Evolutionary conservation across 1,139 yeast genomes (phyloP), one percentile per base, ranked within the genome.

Genomic region (Suhomyces anneliseae): DNA sequence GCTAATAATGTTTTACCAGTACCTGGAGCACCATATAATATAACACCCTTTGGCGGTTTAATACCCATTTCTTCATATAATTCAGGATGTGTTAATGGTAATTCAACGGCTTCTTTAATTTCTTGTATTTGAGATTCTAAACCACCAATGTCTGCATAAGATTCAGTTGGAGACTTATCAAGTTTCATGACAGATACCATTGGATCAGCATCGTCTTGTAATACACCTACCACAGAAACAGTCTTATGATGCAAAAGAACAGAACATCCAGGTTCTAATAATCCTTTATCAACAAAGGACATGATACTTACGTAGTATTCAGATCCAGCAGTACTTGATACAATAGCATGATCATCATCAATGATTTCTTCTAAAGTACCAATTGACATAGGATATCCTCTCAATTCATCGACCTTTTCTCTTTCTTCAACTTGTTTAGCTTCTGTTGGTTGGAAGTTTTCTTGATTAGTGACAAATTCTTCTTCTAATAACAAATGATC

Each of bases 51-150:
- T 44, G 99, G 99, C 8, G 99, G 99, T 62, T 92, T 90, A 65
- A 95, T 93, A 57, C 99, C 99, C 97, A 95, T 93, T 70, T 93
- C 98, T 70, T 95, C 97, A 69, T 93, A 95, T 58, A 95, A 75
- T 68, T 95, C 99, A 1, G 99, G 98, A 68, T 95, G 99, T 19
- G 98, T 92, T 55, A 95, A 78, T 8, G 99, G 99, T 61, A 95
- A 78, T 68, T 95, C 99, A 8, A 95, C 99, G 3, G 97, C 90
- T 70, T 95, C 99, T 70, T 93, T 93, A 59, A 95, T 95, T 70
- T 95, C 99, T 74, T 93, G 98, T 60, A 93, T 93, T 70, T 95
- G 99, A 14, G 85, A 69, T 68, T 95, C 99, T 59, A 93, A 79
- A 37, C 99, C 99, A 64, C 99, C 99, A 64, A 95, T 89, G 66